Conservation (phyloP, 2,329 filamentous ascomycete genomes). For the Arthrobotrys iridis region DNA sequence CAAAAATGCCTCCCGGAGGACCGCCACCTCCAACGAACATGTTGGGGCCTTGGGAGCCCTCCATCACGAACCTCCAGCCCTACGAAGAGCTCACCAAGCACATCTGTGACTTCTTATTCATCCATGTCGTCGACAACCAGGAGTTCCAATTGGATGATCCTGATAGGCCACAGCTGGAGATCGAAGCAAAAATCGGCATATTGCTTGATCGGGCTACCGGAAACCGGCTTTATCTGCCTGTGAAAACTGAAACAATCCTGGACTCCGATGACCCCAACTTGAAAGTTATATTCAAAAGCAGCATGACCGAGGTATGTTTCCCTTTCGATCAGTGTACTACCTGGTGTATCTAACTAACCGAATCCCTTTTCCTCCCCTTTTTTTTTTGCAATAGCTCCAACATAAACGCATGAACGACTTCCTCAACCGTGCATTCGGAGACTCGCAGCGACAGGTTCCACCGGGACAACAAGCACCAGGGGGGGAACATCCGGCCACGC, state of each 20-base stretch:
- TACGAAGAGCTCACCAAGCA: conserved; percentile 77
- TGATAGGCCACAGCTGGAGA: conserved; percentile 78
- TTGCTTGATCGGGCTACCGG: conserved; percentile 78
- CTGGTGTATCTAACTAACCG: no score
- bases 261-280: conserved; percentile 66
- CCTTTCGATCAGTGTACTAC: no score
- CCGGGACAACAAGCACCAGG: conserved; percentile 63
- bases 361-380: no score
- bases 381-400: conserved; percentile 69
- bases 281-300: conserved; percentile 79
- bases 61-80: conserved; percentile 75
- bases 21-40: conserved; percentile 56
- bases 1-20: conserved; percentile 56
- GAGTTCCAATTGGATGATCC: conserved; percentile 69
- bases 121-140: conserved; percentile 74
- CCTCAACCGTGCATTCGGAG: conserved; percentile 75
- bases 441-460: conserved; percentile 65
- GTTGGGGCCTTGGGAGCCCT: conserved; percentile 70
- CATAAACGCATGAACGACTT: conserved; percentile 86
- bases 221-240: conserved; percentile 73
- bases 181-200: conserved; percentile 91
- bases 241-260: conserved; percentile 77
- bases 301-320: conserved; percentile 85
- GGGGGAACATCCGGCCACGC: conserved; percentile 61
- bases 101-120: conserved; percentile 83